Percentiles rank a stretch among this genome's conserved stretches.
phyloP scores from a whole-genome alignment of 768 basidiomycete genomes.

The Podaxis pistillaris region DNA sequence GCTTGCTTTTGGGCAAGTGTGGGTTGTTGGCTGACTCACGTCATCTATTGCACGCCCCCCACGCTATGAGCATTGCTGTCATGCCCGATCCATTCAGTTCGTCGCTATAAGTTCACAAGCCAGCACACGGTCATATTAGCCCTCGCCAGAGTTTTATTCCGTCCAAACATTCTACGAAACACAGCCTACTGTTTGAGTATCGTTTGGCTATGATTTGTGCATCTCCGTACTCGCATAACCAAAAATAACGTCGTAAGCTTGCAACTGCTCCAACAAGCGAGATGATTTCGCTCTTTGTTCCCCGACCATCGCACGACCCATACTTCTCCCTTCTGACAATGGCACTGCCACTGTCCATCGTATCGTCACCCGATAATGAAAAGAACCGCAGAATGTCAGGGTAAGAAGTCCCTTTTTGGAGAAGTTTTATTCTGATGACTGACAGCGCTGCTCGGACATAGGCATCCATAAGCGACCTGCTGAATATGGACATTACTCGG shows the following conservation, averaged over 20 bases:
- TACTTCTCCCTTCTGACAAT: neutral
- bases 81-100: neutral
- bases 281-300: neutral
- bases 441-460: neutral
- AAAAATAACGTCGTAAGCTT: neutral
- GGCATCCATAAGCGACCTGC: neutral
- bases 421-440: slow-evolving; percentile 9
- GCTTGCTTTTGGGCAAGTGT: neutral
- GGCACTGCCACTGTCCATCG: slow-evolving; percentile 6
- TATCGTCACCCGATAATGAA: slow-evolving; percentile 7
- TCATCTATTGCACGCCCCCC: neutral
- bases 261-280: neutral
- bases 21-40: neutral
- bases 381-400: neutral
- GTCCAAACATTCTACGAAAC: neutral
- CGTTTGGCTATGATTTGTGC: neutral
- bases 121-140: slow-evolving; percentile 1
- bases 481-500: no score
- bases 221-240: neutral
- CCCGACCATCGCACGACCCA: neutral
- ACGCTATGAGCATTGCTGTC: neutral
- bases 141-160: neutral
- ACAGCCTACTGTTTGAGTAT: neutral
- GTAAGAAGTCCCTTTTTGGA: neutral
- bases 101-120: neutral